Evolutionary conservation across 192 early-diverging fungal species (phyloP).

Genomic region (Linnemannia zychae): DNA sequence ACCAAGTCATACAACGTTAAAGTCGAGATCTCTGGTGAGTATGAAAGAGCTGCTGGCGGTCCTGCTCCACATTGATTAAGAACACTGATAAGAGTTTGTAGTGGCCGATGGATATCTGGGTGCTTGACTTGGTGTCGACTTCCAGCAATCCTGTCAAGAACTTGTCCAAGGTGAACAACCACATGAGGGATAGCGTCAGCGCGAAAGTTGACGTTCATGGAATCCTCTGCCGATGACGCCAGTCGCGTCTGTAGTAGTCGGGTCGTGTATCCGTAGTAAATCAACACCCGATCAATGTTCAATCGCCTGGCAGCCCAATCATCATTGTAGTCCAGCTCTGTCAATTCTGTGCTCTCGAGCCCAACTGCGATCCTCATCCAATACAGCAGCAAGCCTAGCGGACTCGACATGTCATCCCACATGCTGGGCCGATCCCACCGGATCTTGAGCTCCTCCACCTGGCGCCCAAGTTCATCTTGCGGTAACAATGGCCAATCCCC

Average conservation of each 20-base stretch:
- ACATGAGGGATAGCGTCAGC: constrained; percentile 28
- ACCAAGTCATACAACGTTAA: constrained; percentile 31
- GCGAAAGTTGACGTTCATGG: constrained; percentile 41
- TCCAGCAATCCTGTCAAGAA: constrained; percentile 37
- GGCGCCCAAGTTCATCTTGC: background rate
- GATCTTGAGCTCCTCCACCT: constrained; percentile 16
- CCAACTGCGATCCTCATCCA: constrained; percentile 53
- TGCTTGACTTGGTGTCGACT: constrained; percentile 16
- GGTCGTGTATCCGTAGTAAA: constrained; percentile 39
- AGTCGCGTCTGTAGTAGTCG: constrained; percentile 37
- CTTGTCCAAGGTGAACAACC: constrained; percentile 33
- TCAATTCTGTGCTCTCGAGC: constrained; percentile 28
- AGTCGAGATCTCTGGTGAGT: background rate
- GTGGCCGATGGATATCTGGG: constrained; percentile 20
- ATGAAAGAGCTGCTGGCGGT: background rate
- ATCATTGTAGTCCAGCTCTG: constrained; percentile 12
- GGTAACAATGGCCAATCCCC: constrained; percentile 31
- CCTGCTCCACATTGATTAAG: constrained; percentile 38
- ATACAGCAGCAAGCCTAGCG: constrained; percentile 32
- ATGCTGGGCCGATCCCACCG: constrained; percentile 25
- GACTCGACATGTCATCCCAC: constrained; percentile 36
- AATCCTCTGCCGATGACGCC: constrained; percentile 44
- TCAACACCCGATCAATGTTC: constrained; percentile 22
- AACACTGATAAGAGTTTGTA: constrained; percentile 26
- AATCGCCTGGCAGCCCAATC: background rate